These are phyloP conservation scores for Amylostereum chailletii DNA, from an alignment of 1,284 basidiomycete species.

Conservation along the genomic window DNA sequence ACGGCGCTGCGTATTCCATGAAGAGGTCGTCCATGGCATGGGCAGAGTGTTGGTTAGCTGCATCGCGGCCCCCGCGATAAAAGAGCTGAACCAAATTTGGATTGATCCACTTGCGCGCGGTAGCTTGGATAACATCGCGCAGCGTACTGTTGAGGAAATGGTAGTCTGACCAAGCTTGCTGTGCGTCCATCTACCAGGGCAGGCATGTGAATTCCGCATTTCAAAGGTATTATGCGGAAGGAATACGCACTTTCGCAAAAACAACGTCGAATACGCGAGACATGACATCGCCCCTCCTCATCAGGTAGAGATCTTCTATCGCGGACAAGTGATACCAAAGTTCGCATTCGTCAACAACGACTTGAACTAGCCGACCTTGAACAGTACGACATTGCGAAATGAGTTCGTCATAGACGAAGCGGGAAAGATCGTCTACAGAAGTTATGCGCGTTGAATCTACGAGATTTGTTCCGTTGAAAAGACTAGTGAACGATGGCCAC, in stretches of 20 bases:
- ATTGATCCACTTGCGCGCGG: constrained; percentile 52
- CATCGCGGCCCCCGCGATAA: constrained; percentile 40
- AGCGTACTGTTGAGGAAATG: constrained; percentile 78
- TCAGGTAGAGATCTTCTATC: constrained; percentile 68
- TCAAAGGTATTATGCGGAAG: neutral
- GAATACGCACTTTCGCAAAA: constrained; percentile 54
- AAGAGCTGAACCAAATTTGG: constrained; percentile 67
- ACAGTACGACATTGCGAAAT: constrained; percentile 46
- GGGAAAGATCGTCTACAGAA: constrained; percentile 52
- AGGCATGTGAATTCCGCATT: too few species aligned
- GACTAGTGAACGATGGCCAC: constrained; percentile 23
- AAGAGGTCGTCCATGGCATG: constrained; percentile 57
- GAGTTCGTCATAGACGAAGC: constrained; percentile 55
- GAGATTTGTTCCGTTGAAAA: constrained; percentile 15
- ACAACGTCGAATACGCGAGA: constrained; percentile 63
- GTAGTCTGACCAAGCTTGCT: constrained; percentile 72
- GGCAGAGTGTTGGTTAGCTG: constrained; percentile 39
- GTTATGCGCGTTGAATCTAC: constrained; percentile 16
- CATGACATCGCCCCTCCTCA: constrained; percentile 65
- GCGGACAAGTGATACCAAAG: constrained; percentile 62
- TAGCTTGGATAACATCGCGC: constrained; percentile 51
- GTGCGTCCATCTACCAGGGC: constrained; percentile 53
- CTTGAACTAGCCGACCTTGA: constrained; percentile 46
- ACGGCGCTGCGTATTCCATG: constrained; percentile 73
- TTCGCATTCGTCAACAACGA: constrained; percentile 64